Evolutionary conservation across 1,284 basidiomycete species (phyloP).

Genomic region (Hemileia vastatrix): DNA sequence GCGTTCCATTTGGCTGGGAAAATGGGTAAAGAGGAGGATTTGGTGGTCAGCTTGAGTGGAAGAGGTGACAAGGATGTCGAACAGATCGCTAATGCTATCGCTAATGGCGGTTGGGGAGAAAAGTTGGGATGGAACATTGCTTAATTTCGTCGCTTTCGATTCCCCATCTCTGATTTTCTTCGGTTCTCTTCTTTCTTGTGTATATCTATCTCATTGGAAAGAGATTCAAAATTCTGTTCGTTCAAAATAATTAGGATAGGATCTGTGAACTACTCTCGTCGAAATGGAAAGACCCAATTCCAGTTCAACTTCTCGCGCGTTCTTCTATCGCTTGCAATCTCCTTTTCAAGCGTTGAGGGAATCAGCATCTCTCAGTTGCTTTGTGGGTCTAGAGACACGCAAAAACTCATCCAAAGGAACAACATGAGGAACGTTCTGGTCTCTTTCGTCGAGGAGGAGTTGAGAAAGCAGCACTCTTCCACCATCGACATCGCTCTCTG

Average conservation of each 20-base stretch:
- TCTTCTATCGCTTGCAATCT: no score
- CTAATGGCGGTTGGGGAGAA: conserved; percentile 38
- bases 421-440: conserved; percentile 39
- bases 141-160: background rate
- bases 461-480: conserved; percentile 37
- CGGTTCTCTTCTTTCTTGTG: background rate
- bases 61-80: conserved; percentile 91
- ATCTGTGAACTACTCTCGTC: no score
- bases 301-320: no score
- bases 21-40: conserved; percentile 68
- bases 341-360: no score
- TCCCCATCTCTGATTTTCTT: background rate
- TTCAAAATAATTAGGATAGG: no score
- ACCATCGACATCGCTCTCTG: conserved; percentile 43
- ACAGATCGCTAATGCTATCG: conserved; percentile 63
- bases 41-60: conserved; percentile 81
- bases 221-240: no score
- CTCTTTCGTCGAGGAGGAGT: conserved; percentile 38
- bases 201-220: no score
- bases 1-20: conserved; percentile 75
- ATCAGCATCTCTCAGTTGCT: no score
- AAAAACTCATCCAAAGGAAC: conserved; percentile 34
- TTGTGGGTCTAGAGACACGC: conserved; percentile 27
- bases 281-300: no score
- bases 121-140: conserved; percentile 34